A percentile compares a stretch with the other conserved stretches of the same genome.
phyloP scores from a whole-genome alignment of 768 basidiomycete genomes.

The Podaxis mareebaensis region DNA sequence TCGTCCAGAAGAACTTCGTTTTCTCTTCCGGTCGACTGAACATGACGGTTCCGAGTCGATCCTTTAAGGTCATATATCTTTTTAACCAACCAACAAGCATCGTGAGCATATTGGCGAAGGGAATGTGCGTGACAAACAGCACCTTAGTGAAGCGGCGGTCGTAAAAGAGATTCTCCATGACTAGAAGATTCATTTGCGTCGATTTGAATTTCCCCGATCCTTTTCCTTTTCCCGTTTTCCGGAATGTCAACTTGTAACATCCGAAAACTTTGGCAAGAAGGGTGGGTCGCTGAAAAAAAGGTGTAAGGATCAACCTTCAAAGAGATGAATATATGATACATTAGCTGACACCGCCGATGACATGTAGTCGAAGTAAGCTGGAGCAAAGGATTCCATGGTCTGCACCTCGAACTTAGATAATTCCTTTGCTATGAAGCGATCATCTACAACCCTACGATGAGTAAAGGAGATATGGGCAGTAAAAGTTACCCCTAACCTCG shows the following conservation, averaged over 20 bases:
- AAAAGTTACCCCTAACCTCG: slow-evolving; percentile 53
- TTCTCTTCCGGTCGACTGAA: slow-evolving; percentile 84
- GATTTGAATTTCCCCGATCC: slow-evolving; percentile 67
- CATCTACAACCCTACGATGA: slow-evolving; percentile 54
- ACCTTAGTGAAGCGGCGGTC: slow-evolving; percentile 89
- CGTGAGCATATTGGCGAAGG: neutral
- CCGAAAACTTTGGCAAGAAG: slow-evolving; percentile 96
- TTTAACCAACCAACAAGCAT: neutral
- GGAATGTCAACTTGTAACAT: slow-evolving; percentile 92
- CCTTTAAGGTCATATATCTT: slow-evolving; percentile 98
- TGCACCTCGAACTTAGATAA: slow-evolving; percentile 89
- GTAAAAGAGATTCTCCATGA: slow-evolving; percentile 98
- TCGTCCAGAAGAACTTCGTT: slow-evolving; percentile 97
- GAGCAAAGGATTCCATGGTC: slow-evolving; percentile 95
- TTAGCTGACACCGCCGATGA: slow-evolving; percentile 87
- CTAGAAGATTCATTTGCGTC: slow-evolving; percentile 91
- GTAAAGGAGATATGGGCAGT: neutral
- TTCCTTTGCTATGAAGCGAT: slow-evolving; percentile 98
- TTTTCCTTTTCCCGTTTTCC: slow-evolving; percentile 74
- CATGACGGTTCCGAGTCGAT: slow-evolving; percentile 90
- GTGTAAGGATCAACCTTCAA: slow-evolving; percentile 11
- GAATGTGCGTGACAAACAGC: neutral
- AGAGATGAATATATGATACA: slow-evolving; percentile 44
- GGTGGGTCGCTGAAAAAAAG: slow-evolving; percentile 73
- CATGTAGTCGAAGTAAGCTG: slow-evolving; percentile 98